Evolutionary conservation across 2,329 filamentous ascomycete genomes (phyloP).

Genomic region (Fusarium luffae): DNA sequence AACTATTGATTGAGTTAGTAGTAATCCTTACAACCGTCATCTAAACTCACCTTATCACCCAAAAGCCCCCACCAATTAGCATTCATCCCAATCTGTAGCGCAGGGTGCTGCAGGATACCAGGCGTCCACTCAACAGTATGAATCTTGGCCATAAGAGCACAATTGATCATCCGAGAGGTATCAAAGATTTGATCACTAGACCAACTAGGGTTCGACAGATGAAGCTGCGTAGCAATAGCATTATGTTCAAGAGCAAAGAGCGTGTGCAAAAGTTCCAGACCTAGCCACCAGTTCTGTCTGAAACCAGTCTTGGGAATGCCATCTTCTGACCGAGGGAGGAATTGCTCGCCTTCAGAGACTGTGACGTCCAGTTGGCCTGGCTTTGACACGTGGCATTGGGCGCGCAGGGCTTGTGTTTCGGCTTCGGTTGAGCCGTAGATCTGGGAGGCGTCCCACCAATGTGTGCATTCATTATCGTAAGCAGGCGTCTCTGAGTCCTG

Average conservation of each 20-base stretch:
- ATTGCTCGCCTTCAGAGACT: neutral
- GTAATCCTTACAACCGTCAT: rapidly evolving
- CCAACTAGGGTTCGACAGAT: conserved; percentile 19
- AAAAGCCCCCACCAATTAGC: conserved; percentile 29
- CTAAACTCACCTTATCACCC: conserved; percentile 13
- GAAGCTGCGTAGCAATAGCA: conserved; percentile 23
- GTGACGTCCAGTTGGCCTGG: conserved; percentile 9
- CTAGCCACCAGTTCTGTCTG: conserved; percentile 30
- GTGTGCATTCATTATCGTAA: conserved; percentile 25
- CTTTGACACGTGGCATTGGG: neutral
- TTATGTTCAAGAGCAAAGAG: conserved; percentile 28
- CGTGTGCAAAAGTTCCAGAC: conserved; percentile 23
- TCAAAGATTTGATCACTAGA: conserved; percentile 23
- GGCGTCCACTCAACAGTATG: conserved; percentile 33
- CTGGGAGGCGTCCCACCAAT: conserved; percentile 30
- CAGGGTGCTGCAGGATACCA: conserved; percentile 20
- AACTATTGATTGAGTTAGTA: neutral
- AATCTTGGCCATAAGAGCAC: conserved; percentile 30
- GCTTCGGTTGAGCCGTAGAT: conserved; percentile 30
- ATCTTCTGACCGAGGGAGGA: conserved; percentile 8
- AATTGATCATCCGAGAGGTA: conserved; percentile 10
- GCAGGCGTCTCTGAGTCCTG: conserved; percentile 16
- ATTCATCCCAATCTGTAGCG: conserved; percentile 26
- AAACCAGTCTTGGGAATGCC: conserved; percentile 25
- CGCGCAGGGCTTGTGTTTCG: neutral